Base-by-base conservation (phyloP, 2,329 filamentous ascomycete genomes). In the Bipolaris sorokiniana region DNA sequence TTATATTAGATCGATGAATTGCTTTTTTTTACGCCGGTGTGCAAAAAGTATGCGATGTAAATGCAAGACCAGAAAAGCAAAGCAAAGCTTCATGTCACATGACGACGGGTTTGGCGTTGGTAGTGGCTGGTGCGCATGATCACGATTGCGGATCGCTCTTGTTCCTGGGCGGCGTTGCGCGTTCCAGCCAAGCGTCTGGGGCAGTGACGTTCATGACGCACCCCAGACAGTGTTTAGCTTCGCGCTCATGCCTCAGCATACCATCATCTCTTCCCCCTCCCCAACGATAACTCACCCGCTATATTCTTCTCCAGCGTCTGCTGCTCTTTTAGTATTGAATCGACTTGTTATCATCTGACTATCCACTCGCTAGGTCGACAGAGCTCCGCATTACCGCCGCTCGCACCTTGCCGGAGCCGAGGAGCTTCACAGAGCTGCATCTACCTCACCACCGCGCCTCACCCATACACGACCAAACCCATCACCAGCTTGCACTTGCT, bases 161-260 rank as follows among this genome's bases (percentile, higher is more conserved):
- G 64, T 68, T 60, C 64, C 62, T 64, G 59, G 41, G 46, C 52
- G 46, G 48, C 31, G 51, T 44, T 46, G 51, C 55, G 56, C 56
- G 36, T 58, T 46, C 13, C 34, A 50, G 56, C 49, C 54, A 56
- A 54, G 28, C 50, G 44, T 38, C 55, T 18, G 50, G 49, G 46
- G 40, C 49, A 48, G 58, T 68, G 66, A 68, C 64, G 66, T 66
- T 51, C 20, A 54, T 51, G 34, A 58, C 28, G 44, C 55, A 58
- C 57, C 57, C 59, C 44, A 45, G 58, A 34, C 59, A 53, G 42
- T 51, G 51, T 55, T 48, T 58, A 47, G 41, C 48, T 53, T 31
- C 45, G 54, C 64, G 49, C 49, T 51, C 62, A 60, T 53, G 48
- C 42, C 53, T 51, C 50, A 54, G 31, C 7, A 52, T 45, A 49